Conservation (phyloP, 1,139 yeast species). For the Taiozyma sp. region DNA sequence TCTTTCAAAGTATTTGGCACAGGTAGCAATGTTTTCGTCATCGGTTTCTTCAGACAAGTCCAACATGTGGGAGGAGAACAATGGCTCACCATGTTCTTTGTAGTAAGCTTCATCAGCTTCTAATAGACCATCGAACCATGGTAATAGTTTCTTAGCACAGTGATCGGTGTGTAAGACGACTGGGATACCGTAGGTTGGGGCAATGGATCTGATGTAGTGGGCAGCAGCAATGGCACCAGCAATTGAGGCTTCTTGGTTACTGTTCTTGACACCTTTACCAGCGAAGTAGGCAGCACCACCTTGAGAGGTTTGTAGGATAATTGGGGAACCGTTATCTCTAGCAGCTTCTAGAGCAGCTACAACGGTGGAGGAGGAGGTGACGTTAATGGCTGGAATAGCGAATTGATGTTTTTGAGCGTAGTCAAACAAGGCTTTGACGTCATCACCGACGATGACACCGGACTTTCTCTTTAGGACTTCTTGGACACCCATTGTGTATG, state of each 20-base stretch:
- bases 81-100: constrained; percentile 84
- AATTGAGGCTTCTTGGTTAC: constrained; percentile 90
- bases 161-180: constrained; percentile 97
- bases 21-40: constrained; percentile 90
- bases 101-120: constrained; percentile 93
- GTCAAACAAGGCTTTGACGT: constrained; percentile 86
- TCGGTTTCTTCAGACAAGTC: constrained; percentile 97
- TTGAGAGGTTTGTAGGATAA: constrained; percentile 93
- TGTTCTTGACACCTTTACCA: constrained; percentile 97
- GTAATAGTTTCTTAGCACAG: constrained; percentile 97
- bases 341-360: constrained; percentile 98
- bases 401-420: constrained; percentile 92
- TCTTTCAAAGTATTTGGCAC: constrained; percentile 93
- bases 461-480: constrained; percentile 83
- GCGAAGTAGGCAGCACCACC: constrained; percentile 99
- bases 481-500: constrained; percentile 37
- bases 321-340: constrained; percentile 92
- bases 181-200: constrained; percentile 96
- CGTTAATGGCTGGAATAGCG: constrained; percentile 98
- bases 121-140: constrained; percentile 98
- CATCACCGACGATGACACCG: constrained; percentile 99
- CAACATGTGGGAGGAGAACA: constrained; percentile 98
- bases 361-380: constrained; percentile 95
- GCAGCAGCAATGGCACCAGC: constrained; percentile 98
- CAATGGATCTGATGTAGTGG: constrained; percentile 93